phyloP scores from a whole-genome alignment of 2,329 filamentous ascomycete species.

The Fusarium chuoi region DNA sequence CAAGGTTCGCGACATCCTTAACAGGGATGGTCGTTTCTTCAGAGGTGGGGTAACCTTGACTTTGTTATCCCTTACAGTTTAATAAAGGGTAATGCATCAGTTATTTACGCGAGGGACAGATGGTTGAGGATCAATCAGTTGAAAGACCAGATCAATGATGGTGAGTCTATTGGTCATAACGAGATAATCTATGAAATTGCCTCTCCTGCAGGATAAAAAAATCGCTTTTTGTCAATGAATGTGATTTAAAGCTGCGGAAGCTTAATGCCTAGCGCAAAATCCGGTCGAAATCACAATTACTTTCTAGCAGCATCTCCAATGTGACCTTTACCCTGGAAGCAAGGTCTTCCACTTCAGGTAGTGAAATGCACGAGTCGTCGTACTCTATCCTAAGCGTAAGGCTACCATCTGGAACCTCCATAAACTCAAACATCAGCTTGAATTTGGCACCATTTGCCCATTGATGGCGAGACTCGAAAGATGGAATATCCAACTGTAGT shows the following conservation, averaged over 20 bases:
- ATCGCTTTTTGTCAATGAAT: background rate
- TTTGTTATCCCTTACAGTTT: background rate
- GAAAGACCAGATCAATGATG: background rate
- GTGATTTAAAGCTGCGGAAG: background rate
- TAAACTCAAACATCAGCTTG: background rate
- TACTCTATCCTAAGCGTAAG: background rate
- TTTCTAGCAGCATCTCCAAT: background rate
- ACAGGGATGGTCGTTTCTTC: too few relatives aligned
- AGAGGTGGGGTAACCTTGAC: background rate
- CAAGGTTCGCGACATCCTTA: background rate
- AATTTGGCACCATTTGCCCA: background rate
- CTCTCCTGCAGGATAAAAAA: background rate
- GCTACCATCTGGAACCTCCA: background rate
- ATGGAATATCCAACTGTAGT: background rate
- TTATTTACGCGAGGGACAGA: background rate
- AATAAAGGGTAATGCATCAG: background rate
- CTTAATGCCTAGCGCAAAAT: background rate
- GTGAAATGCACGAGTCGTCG: background rate
- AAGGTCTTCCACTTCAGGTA: background rate
- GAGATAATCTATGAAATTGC: background rate
- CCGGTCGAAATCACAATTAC: accelerated
- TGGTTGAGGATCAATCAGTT: background rate
- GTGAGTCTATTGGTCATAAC: too few relatives aligned
- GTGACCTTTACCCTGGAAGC: background rate
- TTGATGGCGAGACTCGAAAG: background rate